Base-by-base conservation (phyloP, 1,139 yeast genomes). In the Yamadazyma sp. region DNA sequence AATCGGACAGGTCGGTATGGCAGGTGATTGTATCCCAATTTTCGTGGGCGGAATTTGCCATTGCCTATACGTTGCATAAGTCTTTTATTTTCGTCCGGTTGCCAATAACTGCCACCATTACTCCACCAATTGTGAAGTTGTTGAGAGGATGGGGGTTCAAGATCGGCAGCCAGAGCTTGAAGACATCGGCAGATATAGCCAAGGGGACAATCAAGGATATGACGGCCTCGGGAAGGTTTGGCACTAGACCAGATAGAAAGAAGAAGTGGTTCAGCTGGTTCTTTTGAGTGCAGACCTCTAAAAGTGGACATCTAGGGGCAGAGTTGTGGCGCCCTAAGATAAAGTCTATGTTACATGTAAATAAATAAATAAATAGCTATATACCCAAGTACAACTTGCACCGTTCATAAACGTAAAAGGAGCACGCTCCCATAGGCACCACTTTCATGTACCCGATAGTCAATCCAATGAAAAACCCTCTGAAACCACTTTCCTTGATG, bases 391-490 rank as follows among this genome's bases (percentile, higher is more conserved):
- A 58, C 49, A 70, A 66, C 65, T 92, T 92, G 64, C 83, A 74
- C 46, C 97, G 74, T 64, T 92, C 98, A 62, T 92, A 92, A 25
- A 91, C 96, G 59, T 81, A 91, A 62, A 91, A 92, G 12, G 96
- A 85, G 61, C 98, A 91, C 37, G 98, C 96, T 55, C 83, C 92
- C 98, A 92, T 92, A 14, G 99, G 99, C 16, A 87, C 81, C 33
- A 92, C 96, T 63, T 92, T 92, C 55, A 92, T 77, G 60, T 89
- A 92, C 1, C 99, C 98, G 51, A 94, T 92, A 50, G 94, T 83
- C 54, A 92, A 73, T 3, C 99, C 99, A 11, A 92, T 94, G 58
- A 87, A 92, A 57, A 85, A 88, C 3, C 98, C 98, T 50, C 79
- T 70, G 49, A 87, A 50, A 0, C 99, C 98, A 36, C 79, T 73